phyloP scores from a whole-genome alignment of 192 early-diverging fungal species.

The Coemansia sp. region DNA sequence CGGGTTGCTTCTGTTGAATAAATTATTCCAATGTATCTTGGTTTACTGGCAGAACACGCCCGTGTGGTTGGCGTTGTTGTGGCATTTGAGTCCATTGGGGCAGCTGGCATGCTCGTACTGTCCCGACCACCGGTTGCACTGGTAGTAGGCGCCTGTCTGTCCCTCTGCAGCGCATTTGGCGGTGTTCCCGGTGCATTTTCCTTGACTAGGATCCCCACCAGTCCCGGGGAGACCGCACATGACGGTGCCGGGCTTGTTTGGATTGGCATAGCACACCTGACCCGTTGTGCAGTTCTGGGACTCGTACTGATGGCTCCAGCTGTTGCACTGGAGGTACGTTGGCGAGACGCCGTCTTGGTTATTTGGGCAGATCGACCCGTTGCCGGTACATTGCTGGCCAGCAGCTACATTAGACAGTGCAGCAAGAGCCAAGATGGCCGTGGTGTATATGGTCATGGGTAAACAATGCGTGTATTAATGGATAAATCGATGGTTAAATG shows the following conservation, averaged over 20 bases:
- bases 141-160: constrained; percentile 25
- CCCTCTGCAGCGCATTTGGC: constrained; percentile 42
- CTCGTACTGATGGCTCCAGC: constrained; percentile 26
- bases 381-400: constrained; percentile 24
- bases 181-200: constrained; percentile 39
- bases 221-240: constrained; percentile 41
- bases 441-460: constrained; percentile 19
- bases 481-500: background rate
- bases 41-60: constrained; percentile 44
- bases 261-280: constrained; percentile 39
- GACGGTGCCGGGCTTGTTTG: constrained; percentile 24
- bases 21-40: background rate
- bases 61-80: constrained; percentile 39
- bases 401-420: constrained; percentile 18
- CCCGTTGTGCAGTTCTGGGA: constrained; percentile 25
- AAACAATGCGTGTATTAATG: background rate
- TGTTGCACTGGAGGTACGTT: constrained; percentile 36
- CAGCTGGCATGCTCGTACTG: constrained; percentile 38
- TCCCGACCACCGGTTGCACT: constrained; percentile 46
- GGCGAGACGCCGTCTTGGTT: constrained; percentile 31
- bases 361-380: constrained; percentile 27
- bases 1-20: background rate
- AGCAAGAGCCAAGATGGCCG: constrained; percentile 15
- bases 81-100: constrained; percentile 33
- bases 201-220: constrained; percentile 23